Conservation (phyloP, 257 asterid species). For the Coffea canephora region DNA sequence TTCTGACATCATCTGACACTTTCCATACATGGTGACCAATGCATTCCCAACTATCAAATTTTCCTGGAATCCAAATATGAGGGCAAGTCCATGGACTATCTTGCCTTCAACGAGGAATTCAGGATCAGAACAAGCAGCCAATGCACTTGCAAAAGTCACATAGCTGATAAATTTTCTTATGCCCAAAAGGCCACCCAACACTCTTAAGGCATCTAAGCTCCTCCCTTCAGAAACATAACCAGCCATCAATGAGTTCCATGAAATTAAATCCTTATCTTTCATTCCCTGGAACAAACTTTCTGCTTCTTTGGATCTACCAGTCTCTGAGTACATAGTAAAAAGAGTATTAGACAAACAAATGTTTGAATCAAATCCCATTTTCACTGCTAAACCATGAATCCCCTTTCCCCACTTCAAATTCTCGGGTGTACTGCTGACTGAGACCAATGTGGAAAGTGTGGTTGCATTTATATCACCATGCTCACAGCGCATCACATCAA, state of each 20-base stretch:
- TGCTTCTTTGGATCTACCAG: slow-evolving; percentile 50
- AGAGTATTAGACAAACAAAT: slow-evolving; percentile 66
- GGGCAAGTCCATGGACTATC: slow-evolving; percentile 55
- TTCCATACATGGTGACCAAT: slow-evolving; percentile 78
- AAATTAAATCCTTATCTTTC: slow-evolving; percentile 62
- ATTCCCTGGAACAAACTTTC: slow-evolving; percentile 53
- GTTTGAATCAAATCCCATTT: slow-evolving; percentile 57
- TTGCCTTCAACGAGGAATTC: slow-evolving; percentile 55
- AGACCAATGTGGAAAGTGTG: slow-evolving; percentile 62
- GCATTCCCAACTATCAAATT: slow-evolving; percentile 82
- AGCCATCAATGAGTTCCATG: slow-evolving; percentile 90
- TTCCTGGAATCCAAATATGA: slow-evolving; percentile 50
- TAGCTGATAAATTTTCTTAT: slow-evolving; percentile 42
- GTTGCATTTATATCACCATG: slow-evolving; percentile 58
- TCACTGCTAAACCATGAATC: slow-evolving; percentile 71
- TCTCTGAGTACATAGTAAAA: slow-evolving; percentile 67
- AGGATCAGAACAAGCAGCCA: slow-evolving; percentile 64
- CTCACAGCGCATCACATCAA: slow-evolving; percentile 59
- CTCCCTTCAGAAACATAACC: slow-evolving; percentile 61
- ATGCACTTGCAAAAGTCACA: slow-evolving; percentile 70
- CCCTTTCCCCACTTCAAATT: slow-evolving; percentile 68
- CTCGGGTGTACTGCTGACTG: slow-evolving; percentile 48
- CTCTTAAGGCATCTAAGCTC: slow-evolving; percentile 50
- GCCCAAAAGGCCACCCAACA: slow-evolving; percentile 42
- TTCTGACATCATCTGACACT: slow-evolving; percentile 52